Conservation (phyloP, 2,329 filamentous ascomycete genomes). For the Fusarium napiforme region DNA sequence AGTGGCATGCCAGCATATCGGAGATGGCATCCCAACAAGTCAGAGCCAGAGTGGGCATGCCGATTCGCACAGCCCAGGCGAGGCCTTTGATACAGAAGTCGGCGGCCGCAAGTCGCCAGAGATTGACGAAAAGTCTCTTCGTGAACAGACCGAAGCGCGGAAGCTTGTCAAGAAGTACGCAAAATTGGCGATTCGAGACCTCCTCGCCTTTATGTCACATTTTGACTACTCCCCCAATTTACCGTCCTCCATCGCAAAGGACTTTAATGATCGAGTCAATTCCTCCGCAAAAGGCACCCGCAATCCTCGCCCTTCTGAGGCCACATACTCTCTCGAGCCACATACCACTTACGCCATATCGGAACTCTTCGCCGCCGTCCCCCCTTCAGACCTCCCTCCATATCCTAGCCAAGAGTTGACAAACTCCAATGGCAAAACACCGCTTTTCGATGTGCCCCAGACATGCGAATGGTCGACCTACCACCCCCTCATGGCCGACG, state of each 20-base stretch:
- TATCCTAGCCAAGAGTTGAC: conserved; percentile 65
- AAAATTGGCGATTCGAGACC: conserved; percentile 80
- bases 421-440: conserved; percentile 40
- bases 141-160: conserved; percentile 51
- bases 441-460: conserved; percentile 47
- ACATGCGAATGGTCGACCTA: conserved; percentile 67
- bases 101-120: conserved; percentile 1
- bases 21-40: conserved; percentile 59
- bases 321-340: conserved; percentile 39
- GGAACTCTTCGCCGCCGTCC: conserved; percentile 76
- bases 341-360: conserved; percentile 61
- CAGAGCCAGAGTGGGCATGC: conserved; percentile 2
- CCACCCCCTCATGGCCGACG: conserved; percentile 82
- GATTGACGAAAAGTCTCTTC: conserved; percentile 15
- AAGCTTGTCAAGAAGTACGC: conserved; percentile 79
- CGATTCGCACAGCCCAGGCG: conserved; percentile 1
- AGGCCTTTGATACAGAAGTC: background rate
- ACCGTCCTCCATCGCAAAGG: conserved; percentile 67
- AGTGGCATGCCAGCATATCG: conserved; percentile 74
- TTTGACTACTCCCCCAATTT: conserved; percentile 84
- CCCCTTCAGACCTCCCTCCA: conserved; percentile 72
- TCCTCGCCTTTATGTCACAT: conserved; percentile 74
- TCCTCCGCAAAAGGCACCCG: conserved; percentile 61
- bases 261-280: conserved; percentile 67
- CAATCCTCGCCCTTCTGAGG: conserved; percentile 52